phyloP scores from a whole-genome alignment of 805 yeast genomes.

The Starmerella stellata region DNA sequence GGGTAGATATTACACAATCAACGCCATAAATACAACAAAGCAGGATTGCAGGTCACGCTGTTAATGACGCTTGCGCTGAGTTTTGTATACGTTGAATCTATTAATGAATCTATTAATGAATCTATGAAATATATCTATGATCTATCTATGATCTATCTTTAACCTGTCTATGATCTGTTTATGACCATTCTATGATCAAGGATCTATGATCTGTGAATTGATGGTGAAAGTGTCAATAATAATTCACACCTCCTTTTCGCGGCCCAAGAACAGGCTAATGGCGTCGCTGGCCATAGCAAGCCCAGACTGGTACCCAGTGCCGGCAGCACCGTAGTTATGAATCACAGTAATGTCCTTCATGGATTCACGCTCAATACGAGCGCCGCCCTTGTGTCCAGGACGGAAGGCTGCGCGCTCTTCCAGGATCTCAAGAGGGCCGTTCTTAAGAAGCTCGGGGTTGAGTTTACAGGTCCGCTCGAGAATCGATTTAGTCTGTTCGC shows the following conservation, averaged over 20 bases:
- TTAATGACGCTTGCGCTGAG: too few relatives aligned
- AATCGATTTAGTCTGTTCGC: slow-evolving; percentile 42
- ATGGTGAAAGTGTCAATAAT: too few relatives aligned
- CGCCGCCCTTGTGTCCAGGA: slow-evolving; percentile 62
- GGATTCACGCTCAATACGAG: slow-evolving; percentile 42
- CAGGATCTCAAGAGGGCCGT: slow-evolving; percentile 32
- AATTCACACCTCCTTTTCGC: not conserved
- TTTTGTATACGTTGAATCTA: too few relatives aligned
- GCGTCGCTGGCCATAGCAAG: slow-evolving; percentile 41
- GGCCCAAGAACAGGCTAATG: slow-evolving; percentile 15
- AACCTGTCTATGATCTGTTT: too few relatives aligned
- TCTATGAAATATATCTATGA: too few relatives aligned
- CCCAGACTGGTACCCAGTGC: slow-evolving; percentile 61
- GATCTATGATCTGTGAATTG: too few relatives aligned
- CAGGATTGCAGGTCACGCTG: too few relatives aligned
- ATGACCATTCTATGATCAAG: too few relatives aligned
- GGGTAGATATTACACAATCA: too few relatives aligned
- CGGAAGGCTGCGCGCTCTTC: slow-evolving; percentile 58
- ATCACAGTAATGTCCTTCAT: slow-evolving; percentile 30
- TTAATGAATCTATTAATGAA: not conserved
- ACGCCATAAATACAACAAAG: too few relatives aligned
- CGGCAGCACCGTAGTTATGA: slow-evolving; percentile 65
- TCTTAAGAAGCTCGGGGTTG: slow-evolving; percentile 27
- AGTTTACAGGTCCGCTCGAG: slow-evolving; percentile 38
- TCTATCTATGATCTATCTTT: too few relatives aligned